Evolutionary conservation across 1,284 basidiomycete species (phyloP), one percentile per base, ranked within the genome.

Genomic region (Malassezia vespertilionis): DNA sequence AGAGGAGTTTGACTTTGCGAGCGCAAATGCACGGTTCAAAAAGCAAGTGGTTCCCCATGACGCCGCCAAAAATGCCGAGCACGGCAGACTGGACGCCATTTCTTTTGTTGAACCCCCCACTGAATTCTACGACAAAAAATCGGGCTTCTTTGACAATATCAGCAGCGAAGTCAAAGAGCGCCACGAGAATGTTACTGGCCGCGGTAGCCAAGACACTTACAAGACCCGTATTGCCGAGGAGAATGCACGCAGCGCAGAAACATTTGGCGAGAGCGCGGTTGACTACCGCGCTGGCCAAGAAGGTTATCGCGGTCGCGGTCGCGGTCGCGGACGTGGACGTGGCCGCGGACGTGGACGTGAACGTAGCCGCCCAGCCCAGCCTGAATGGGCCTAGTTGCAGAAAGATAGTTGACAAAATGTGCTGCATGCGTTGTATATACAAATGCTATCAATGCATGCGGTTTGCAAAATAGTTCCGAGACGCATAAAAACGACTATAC

Each of bases 101-200:
- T 64, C 67, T 3, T n/a, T n/a, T n/a, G n/a, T n/a, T n/a, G n/a
- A n/a, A n/a, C 57, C 60, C 5, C 54, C 65, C 0, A 18, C 42
- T 4, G 42, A 41, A 11, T 69, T 69, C 38, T 70, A 70, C 48
- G 63, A 70, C 39, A 70, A 67, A 43, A 60, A 55, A 28, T 39
- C 50, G 5, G 61, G 62, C 22, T 70, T 70, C 56, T 70, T 70
- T 40, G 67, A 70, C 46, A 64, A 65, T 33, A 69, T 70, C 33
- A 60, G 57, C 31, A 53, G 45, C 23, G 67, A 70, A 33, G 51
- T 70, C 33, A 61, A 59, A 49, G 67, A 70, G 33, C 50, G 65
- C 11, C 54, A 65, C 34, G 62, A 65, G 20, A 33, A 23, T 14
- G n/a, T n/a, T n/a, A n/a, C n/a, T n/a, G n/a, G n/a, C n/a, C 40